Evolutionary conservation across 2,329 filamentous ascomycete species (phyloP).

Genomic region (Sordariomycetes sp.): DNA sequence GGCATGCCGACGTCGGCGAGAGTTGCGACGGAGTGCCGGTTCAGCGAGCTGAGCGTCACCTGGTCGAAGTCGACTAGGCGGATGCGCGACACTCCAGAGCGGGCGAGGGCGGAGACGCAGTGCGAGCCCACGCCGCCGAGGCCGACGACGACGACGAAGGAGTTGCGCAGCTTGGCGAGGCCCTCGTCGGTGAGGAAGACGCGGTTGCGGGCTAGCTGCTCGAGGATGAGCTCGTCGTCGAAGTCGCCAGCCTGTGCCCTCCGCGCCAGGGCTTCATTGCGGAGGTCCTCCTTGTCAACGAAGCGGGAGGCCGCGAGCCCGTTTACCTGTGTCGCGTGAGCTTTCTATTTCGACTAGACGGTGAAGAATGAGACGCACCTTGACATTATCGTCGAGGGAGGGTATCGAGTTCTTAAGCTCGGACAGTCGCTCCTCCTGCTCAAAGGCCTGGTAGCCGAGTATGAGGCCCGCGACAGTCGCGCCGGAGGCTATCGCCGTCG

Average conservation of each 20-base stretch:
- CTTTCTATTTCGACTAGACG: conserved; percentile 20
- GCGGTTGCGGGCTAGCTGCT: conserved; percentile 85
- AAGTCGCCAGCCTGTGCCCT: conserved; percentile 51
- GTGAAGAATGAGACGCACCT: conserved; percentile 1
- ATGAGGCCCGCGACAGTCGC: conserved; percentile 46
- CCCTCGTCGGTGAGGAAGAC: conserved; percentile 81
- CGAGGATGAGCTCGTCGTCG: conserved; percentile 72
- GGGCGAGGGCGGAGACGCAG: conserved; percentile 70
- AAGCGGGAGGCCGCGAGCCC: conserved; percentile 38
- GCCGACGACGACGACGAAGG: conserved; percentile 83
- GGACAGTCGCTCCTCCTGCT: conserved; percentile 37
- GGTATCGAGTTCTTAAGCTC: conserved; percentile 47
- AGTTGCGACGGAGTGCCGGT: conserved; percentile 91
- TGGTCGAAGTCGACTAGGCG: conserved; percentile 95
- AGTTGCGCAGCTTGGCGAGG: conserved; percentile 61
- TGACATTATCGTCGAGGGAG: conserved; percentile 12
- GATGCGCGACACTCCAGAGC: conserved; percentile 79
- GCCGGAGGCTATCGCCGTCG: conserved; percentile 56
- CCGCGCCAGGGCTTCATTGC: conserved; percentile 42
- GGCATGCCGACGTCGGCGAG: conserved; percentile 85
- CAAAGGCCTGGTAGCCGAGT: conserved; percentile 47
- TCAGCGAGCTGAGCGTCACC: conserved; percentile 86
- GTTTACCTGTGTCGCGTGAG: conserved; percentile 25
- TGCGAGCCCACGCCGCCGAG: conserved; percentile 94
- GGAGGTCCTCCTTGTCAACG: conserved; percentile 46